Evolutionary conservation across 2,329 filamentous ascomycete genomes (phyloP).

Genomic region (Dendrostoma leiphaemia): DNA sequence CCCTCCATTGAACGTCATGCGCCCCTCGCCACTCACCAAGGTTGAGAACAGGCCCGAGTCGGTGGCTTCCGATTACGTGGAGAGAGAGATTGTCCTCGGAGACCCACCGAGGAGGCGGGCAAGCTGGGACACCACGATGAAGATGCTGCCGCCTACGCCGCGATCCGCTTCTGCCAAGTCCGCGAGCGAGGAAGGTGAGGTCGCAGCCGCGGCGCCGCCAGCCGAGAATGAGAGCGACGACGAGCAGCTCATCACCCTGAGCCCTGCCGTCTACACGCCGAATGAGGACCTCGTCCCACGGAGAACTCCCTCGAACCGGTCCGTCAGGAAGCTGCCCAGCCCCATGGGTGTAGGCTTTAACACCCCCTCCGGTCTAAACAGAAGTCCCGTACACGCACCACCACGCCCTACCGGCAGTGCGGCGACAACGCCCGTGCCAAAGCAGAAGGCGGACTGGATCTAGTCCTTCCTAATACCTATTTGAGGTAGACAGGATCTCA

Average conservation of each 20-base stretch:
- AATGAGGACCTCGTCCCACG: background rate
- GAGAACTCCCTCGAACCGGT: constrained; percentile 28
- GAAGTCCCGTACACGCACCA: background rate
- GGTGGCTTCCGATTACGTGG: background rate
- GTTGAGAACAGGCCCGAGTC: constrained; percentile 3
- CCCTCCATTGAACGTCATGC: constrained; percentile 15
- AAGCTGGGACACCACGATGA: constrained; percentile 33
- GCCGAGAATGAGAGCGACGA: constrained; percentile 28
- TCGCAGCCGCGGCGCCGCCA: constrained; percentile 17
- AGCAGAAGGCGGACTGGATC: constrained; percentile 15
- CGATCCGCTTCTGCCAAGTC: constrained; percentile 4
- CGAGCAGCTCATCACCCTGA: constrained; percentile 34
- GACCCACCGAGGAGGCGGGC: constrained; percentile 25
- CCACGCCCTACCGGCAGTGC: constrained; percentile 7
- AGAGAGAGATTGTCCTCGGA: constrained; percentile 19
- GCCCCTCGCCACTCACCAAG: constrained; percentile 31
- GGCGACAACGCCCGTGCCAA: constrained; percentile 5
- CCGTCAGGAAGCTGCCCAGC: constrained; percentile 35
- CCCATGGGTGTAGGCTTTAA: constrained; percentile 43
- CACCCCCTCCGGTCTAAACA: constrained; percentile 20
- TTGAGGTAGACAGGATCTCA: constrained; percentile 1
- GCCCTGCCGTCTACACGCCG: constrained; percentile 52
- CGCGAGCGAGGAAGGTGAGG: constrained; percentile 14
- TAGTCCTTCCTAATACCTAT: constrained; percentile 6
- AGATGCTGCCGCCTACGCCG: constrained; percentile 38